Base-by-base conservation (phyloP, 2,329 filamentous ascomycete species). In the Penicillium hesseltinei region DNA sequence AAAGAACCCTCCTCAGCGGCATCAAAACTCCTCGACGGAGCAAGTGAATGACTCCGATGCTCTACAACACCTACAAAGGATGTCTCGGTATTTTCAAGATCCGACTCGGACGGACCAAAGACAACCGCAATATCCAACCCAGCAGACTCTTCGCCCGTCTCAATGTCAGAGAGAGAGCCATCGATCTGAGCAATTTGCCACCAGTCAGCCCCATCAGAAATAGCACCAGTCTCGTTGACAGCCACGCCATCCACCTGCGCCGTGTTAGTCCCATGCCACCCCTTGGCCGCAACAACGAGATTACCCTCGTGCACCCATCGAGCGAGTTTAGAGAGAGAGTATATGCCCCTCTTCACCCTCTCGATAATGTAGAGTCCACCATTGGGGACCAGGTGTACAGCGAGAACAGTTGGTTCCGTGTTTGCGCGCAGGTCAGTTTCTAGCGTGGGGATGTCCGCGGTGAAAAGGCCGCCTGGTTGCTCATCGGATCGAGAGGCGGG, bases 311-410 rank as follows among this genome's bases (percentile, higher is more conserved):
- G 66, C 7, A 78, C 68, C 51, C 65, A 69, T 17, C 60, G 59
- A 8, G 62, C 70, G 43, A 78, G 64, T 38, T 69, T 69, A 25
- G 65, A 73, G 33, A 78, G 63, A n/a, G 76, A 71, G 58, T 76
- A 78, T 39, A 78, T 67, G 2, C 71, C 71, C 43, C 54, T 60
- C 53, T 77, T 77, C 17, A 77, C 74, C 19, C 71, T 59, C 56
- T 78, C 76, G 9, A 78, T 64, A 27, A 73, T 67, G 56, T 74
- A 77, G 5, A 77, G 57, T 4, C 68, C 67, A 1, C 70, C 68
- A 51, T 69, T 68, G 23, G 62, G 60, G 5, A 62, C 39, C 27
- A 73, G 61, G 27, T 74, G 69, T 13, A 71, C 70, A 6, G 67
- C 69, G 7, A 78, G 62, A 11, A 77, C 72, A 4, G 63, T 60